A percentile compares a stretch with the other conserved stretches of the same genome.
Evolutionary conservation across 2,329 filamentous ascomycete species (phyloP).

Genomic region (Colletotrichum musicola): DNA sequence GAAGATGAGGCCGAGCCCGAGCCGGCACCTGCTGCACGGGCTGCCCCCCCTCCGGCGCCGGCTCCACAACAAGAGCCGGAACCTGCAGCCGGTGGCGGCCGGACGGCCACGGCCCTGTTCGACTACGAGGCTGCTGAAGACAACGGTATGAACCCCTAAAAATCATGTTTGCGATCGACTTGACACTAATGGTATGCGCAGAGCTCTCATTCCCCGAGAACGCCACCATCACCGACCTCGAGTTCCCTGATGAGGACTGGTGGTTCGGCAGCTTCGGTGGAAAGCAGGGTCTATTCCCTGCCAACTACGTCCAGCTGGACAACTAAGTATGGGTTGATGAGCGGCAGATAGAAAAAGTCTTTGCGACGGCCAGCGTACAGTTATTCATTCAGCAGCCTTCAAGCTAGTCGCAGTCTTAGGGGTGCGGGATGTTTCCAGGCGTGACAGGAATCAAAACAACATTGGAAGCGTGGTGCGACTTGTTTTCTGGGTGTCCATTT

Average conservation of each 20-base stretch:
- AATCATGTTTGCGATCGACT: too few relatives aligned
- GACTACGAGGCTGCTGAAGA: slow-evolving; percentile 98
- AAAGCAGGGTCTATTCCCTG: slow-evolving; percentile 84
- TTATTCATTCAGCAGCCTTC: slow-evolving; percentile 1
- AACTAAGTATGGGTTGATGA: slow-evolving; percentile 41
- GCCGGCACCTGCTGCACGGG: slow-evolving; percentile 51
- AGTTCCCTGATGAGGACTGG: slow-evolving; percentile 99
- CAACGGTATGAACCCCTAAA: slow-evolving; percentile 72
- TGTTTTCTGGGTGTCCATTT: neutral
- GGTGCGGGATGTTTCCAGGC: slow-evolving; percentile 6
- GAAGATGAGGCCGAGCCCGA: slow-evolving; percentile 67
- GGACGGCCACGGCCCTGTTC: slow-evolving; percentile 87
- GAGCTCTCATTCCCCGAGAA: slow-evolving; percentile 88
- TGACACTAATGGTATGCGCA: slow-evolving; percentile 50
- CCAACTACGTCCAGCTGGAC: slow-evolving; percentile 76
- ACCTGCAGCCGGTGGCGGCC: slow-evolving; percentile 55
- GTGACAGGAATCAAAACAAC: slow-evolving; percentile 16
- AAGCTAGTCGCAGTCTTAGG: slow-evolving; percentile 6
- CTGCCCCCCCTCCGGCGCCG: slow-evolving; percentile 49
- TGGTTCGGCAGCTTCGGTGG: slow-evolving; percentile 92
- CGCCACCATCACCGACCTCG: slow-evolving; percentile 83
- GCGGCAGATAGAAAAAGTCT: slow-evolving; percentile 34
- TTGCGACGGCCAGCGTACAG: slow-evolving; percentile 31
- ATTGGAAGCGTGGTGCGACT: neutral
- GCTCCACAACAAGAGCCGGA: slow-evolving; percentile 52